These are phyloP conservation scores for Apiotrichum sp. DNA, from an alignment of 1,284 basidiomycete genomes.

Conservation along the genomic window DNA sequence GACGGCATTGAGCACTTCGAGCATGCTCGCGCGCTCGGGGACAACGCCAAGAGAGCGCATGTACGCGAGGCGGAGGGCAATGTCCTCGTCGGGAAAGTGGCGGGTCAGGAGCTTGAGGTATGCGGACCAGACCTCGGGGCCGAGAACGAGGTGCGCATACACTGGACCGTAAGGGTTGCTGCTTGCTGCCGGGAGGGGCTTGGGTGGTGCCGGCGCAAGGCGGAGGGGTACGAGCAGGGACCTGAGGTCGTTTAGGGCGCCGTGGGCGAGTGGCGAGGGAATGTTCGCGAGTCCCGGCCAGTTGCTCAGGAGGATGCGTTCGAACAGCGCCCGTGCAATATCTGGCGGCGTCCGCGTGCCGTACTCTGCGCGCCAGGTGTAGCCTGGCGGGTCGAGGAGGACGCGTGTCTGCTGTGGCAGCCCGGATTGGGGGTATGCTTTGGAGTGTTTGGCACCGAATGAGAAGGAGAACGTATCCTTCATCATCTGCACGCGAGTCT, in stretches of 20 bases:
- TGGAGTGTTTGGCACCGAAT: too few species aligned
- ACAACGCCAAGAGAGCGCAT: slow-evolving; percentile 59
- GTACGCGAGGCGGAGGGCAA: slow-evolving; percentile 61
- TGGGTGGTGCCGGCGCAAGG: neutral
- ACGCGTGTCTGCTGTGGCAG: neutral
- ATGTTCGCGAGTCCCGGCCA: slow-evolving; percentile 28
- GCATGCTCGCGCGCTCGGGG: slow-evolving; percentile 57
- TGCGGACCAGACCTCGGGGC: slow-evolving; percentile 53
- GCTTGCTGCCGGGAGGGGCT: neutral
- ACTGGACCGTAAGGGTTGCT: neutral
- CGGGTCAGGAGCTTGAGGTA: slow-evolving; percentile 62
- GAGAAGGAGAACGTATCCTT: slow-evolving; percentile 17
- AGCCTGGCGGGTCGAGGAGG: slow-evolving; percentile 7
- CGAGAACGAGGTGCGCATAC: slow-evolving; percentile 49
- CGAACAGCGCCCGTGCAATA: slow-evolving; percentile 22
- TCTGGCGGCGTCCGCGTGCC: slow-evolving; percentile 7
- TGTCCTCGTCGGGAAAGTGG: slow-evolving; percentile 42
- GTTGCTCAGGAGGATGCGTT: slow-evolving; percentile 27
- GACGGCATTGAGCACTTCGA: slow-evolving; percentile 62
- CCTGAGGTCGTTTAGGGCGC: neutral
- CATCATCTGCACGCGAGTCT: slow-evolving; percentile 21
- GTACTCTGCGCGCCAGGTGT: slow-evolving; percentile 19
- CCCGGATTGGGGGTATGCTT: neutral
- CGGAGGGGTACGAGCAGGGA: neutral
- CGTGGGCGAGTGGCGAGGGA: slow-evolving; percentile 27